Conservation (phyloP, 2,329 filamentous ascomycete species). For the Aspergillus sp. region DNA sequence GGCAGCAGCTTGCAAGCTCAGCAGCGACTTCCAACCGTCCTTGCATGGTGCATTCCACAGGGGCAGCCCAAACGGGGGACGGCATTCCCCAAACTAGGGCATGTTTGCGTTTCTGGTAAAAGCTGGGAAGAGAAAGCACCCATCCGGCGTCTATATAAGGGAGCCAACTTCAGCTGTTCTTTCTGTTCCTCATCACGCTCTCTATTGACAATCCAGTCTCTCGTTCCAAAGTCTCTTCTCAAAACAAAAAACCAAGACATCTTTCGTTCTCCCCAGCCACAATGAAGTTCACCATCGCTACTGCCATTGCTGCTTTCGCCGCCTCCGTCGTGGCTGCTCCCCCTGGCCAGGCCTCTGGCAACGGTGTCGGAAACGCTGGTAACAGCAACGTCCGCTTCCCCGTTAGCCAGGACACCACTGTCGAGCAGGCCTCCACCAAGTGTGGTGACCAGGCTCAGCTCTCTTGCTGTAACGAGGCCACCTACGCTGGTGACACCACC, state of each 20-base stretch:
- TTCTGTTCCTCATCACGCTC: constrained; percentile 29
- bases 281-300: constrained; percentile 40
- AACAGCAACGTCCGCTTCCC: constrained; percentile 36
- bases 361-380: constrained; percentile 30
- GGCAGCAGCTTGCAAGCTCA: not conserved
- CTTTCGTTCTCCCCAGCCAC: constrained; percentile 32
- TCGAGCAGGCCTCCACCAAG: constrained; percentile 40
- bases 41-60: constrained; percentile 34
- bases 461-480: constrained; percentile 42
- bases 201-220: constrained; percentile 31
- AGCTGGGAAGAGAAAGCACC: constrained; percentile 21
- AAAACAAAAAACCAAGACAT: constrained; percentile 19
- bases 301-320: constrained; percentile 36
- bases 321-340: constrained; percentile 30
- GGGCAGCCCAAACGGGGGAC: constrained; percentile 1
- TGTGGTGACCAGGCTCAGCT: constrained; percentile 40
- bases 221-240: constrained; percentile 5
- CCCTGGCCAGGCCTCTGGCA: constrained; percentile 14
- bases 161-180: constrained; percentile 13
- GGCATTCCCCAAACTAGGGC: constrained; percentile 10
- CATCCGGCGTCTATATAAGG: constrained; percentile 34
- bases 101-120: constrained; percentile 7
- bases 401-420: constrained; percentile 32
- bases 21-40: constrained; percentile 10
- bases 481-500: constrained; percentile 37